Evolutionary conservation across 306 rosid genomes (phyloP).

Genomic region (Trifolium dubium): DNA sequence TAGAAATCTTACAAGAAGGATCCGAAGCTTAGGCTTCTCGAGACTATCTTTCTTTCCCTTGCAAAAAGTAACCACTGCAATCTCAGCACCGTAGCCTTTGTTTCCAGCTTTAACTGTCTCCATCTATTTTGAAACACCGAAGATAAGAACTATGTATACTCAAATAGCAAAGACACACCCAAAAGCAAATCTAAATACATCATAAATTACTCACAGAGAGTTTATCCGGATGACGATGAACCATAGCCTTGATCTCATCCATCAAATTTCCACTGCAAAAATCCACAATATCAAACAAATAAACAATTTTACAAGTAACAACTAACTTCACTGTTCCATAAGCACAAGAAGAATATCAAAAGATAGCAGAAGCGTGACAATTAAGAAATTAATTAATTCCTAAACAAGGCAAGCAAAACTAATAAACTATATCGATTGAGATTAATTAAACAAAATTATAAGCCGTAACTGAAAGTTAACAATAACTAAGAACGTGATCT

Average conservation of each 20-base stretch:
- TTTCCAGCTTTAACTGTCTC: conserved; percentile 71
- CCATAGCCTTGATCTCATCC: conserved; percentile 78
- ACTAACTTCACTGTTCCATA: conserved; percentile 1
- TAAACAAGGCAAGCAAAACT: not conserved
- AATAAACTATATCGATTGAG: not conserved
- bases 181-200: conserved; percentile 28
- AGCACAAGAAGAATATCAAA: not conserved
- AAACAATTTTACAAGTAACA: conserved; percentile 15
- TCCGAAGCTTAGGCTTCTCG: conserved; percentile 74
- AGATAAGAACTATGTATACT: conserved; percentile 38
- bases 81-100: conserved; percentile 77
- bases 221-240: conserved; percentile 78
- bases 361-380: conserved; percentile 28
- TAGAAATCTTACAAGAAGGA: conserved; percentile 81
- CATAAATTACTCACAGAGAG: conserved; percentile 63
- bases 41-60: conserved; percentile 54
- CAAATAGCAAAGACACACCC: conserved; percentile 21
- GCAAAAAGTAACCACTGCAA: conserved; percentile 76
- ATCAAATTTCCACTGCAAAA: conserved; percentile 74
- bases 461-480: conserved; percentile 14
- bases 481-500: conserved; percentile 24
- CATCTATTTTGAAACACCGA: conserved; percentile 55
- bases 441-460: conserved; percentile 32
- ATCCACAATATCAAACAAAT: conserved; percentile 43
- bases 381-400: conserved; percentile 11